Conservation (phyloP, 768 basidiomycete genomes). For the Epithele typhae region DNA sequence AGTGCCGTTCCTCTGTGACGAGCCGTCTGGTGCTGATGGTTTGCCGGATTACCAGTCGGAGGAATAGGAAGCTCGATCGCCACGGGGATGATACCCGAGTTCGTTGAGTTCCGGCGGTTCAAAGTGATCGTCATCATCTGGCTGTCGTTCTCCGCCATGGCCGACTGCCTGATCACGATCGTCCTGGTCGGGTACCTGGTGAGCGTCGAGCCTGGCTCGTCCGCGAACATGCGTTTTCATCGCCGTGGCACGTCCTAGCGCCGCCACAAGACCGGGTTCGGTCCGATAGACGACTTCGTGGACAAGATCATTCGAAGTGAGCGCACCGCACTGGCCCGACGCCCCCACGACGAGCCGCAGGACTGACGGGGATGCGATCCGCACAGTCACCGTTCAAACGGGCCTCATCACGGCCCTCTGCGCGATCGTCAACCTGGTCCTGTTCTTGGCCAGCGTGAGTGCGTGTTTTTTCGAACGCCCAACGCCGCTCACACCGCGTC, state of each 20-base stretch:
- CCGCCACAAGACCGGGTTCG: conserved; percentile 39
- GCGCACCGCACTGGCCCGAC: too few relatives aligned
- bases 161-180: conserved; percentile 39
- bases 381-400: conserved; percentile 34
- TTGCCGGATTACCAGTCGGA: conserved; percentile 32
- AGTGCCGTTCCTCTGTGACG: conserved; percentile 4
- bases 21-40: too few relatives aligned
- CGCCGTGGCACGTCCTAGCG: conserved; percentile 23
- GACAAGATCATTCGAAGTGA: conserved; percentile 39
- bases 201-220: neutral
- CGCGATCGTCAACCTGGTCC: conserved; percentile 22
- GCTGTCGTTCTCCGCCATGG: conserved; percentile 37
- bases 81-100: conserved; percentile 29
- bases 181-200: conserved; percentile 43
- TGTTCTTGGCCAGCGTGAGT: conserved; percentile 28
- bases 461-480: neutral
- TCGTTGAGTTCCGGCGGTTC: conserved; percentile 30
- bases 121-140: conserved; percentile 34
- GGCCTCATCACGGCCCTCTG: conserved; percentile 32
- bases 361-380: neutral
- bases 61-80: conserved; percentile 31
- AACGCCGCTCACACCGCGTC: neutral
- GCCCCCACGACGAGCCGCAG: too few relatives aligned
- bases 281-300: conserved; percentile 36
- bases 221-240: neutral